These are phyloP conservation scores for Hyphodiscus sp. DNA, from an alignment of 2,329 filamentous ascomycete species.

Conservation along the genomic window DNA sequence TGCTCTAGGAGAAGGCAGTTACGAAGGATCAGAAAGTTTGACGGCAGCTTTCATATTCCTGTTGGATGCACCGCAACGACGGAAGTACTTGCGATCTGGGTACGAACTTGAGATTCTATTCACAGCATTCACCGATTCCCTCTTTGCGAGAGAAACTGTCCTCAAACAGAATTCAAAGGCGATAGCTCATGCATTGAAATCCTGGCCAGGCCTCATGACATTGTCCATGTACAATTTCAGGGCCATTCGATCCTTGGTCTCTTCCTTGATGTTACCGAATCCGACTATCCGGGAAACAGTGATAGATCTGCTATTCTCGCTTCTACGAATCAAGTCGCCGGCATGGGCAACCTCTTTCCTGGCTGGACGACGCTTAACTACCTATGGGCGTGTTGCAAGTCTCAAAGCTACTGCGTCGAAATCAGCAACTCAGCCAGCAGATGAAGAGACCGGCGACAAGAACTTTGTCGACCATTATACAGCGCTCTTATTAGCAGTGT, in stretches of 20 bases:
- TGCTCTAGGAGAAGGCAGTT: slow-evolving; percentile 81
- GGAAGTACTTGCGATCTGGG: slow-evolving; percentile 78
- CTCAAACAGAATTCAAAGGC: slow-evolving; percentile 86
- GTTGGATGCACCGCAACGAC: slow-evolving; percentile 73
- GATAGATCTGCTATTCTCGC: slow-evolving; percentile 75
- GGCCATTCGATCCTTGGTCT: slow-evolving; percentile 71
- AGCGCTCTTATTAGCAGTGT: slow-evolving; percentile 75
- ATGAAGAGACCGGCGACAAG: slow-evolving; percentile 65
- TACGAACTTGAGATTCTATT: slow-evolving; percentile 87
- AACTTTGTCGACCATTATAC: slow-evolving; percentile 94
- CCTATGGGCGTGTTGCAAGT: slow-evolving; percentile 89
- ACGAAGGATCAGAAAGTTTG: slow-evolving; percentile 86
- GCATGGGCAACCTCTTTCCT: slow-evolving; percentile 95
- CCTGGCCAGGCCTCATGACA: slow-evolving; percentile 87
- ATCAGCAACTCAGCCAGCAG: slow-evolving; percentile 44
- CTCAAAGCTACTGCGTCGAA: slow-evolving; percentile 55
- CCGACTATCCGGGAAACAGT: slow-evolving; percentile 63
- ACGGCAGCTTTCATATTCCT: slow-evolving; percentile 84
- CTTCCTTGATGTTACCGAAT: slow-evolving; percentile 54
- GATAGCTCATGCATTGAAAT: slow-evolving; percentile 85
- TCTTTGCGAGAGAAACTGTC: slow-evolving; percentile 50
- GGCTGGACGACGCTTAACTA: slow-evolving; percentile 85
- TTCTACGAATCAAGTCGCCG: slow-evolving; percentile 83
- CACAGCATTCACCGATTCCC: slow-evolving; percentile 84
- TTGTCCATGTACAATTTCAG: slow-evolving; percentile 84